Base-by-base conservation (phyloP, 768 basidiomycete species). In the Lenzites betulinus region DNA sequence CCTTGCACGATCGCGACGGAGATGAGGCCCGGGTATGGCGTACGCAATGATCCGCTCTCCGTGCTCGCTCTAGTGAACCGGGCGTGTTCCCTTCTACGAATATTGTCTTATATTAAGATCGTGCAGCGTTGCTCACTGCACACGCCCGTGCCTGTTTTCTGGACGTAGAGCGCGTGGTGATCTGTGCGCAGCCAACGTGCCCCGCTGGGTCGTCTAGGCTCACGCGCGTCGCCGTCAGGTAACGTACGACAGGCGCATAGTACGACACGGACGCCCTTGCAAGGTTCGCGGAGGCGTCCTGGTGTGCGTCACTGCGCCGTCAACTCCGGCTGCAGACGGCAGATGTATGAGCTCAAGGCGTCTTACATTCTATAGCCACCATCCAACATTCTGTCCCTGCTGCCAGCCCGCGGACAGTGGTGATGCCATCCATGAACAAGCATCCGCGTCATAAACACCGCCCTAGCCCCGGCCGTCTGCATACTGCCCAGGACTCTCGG, bases 171-270 rank as follows among this genome's bases (percentile, higher is more conserved):
- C 53, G 26, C 53, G 42, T 35, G 42, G 43, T 46, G 53, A 54
- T 38, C 36, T 13, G 38, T 47, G 46, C 54, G 47, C 35, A n/a
- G 54, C 46, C 35, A 56, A 39, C 54, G 38, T 48, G 55, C 38
- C 48, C n/a, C 6, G 3, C 20, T 11, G 20, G n/a, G 9, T 16
- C 16, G 12, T 20, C n/a, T n/a, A 43, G 53, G 11, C 30, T 33
- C 30, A 33, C 30, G 6, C 30, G 6, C 53, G 26, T 15, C 42
- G 28, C 42, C 18, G 25, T 28, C 39, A 30, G 23, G 13, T 7
- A 36, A 46, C 30, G 25, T 30, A 33, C 20, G 30, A 7, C 30
- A 20, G 39, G 36, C 56, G 48, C 30, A 11, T 33, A 33, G 30
- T 33, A 33, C 56, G 39, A 20, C 46, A 13, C 25, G 22, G n/a